Evolutionary conservation across 805 yeast species (phyloP), one percentile per base, ranked within the genome.

Genomic region (Yamadazyma phyllophila): DNA sequence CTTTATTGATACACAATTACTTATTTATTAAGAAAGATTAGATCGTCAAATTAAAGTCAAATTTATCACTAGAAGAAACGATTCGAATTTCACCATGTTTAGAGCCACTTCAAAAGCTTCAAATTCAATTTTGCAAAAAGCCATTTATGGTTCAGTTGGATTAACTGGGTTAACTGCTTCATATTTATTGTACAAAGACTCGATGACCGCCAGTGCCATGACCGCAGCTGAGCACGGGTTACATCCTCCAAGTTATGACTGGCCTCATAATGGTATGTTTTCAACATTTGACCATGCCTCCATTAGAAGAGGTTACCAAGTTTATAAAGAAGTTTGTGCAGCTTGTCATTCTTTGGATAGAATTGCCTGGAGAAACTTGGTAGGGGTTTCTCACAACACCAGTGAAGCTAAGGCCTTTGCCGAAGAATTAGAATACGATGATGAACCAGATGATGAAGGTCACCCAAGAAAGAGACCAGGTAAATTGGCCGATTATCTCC

Each of bases 191-290:
- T 89, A 89, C 73, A 81, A 87, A 62, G 96, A 89, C 67, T 77
- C 90, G 26, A 80, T 83, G 68, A 83, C 89, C 52, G 97, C 97
- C 48, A 82, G 80, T 61, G 98, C 98, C 63, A 87, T 92, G 96
- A 91, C 99, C 46, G 95, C 94, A 56, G 97, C 98, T 57, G 99
- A 94, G 76, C 98, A 94, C 74, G 99, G 99, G 58, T 80, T 94
- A 65, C 99, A 94, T 70, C 85, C 99, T 31, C 96, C 98, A 53
- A 83, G 83, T 48, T 91, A 78, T 68, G 85, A 82, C 46, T 94
- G 98, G 98, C 79, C 96, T 36, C 98, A 92, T 73, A 82, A 80
- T 61, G 97, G 97, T 57, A 86, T 89, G 83, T 80, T 90, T 58
- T 84, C 83, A 58, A 78, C 96, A 45, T 91, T 89, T 58, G 97